These are phyloP conservation scores for Schwanniomyces vanrijiae DNA, from an alignment of 805 yeast species.

Conservation along the genomic window DNA sequence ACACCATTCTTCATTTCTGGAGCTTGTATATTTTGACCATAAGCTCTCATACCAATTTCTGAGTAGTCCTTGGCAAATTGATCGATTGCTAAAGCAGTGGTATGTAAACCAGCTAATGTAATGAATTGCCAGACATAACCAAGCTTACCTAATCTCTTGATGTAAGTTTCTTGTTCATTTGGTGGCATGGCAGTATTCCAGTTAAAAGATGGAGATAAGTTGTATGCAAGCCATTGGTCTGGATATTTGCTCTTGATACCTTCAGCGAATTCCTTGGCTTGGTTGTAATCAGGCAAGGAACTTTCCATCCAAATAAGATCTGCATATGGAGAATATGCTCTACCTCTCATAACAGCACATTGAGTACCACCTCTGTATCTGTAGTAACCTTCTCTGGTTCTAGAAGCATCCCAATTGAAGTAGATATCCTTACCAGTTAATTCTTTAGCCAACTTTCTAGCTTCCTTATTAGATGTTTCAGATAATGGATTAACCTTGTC, in stretches of 20 bases:
- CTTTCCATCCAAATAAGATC: slow-evolving; percentile 99
- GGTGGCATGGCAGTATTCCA: slow-evolving; percentile 94
- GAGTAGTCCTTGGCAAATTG: slow-evolving; percentile 78
- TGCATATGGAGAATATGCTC: slow-evolving; percentile 92
- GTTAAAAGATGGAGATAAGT: slow-evolving; percentile 95
- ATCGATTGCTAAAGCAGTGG: slow-evolving; percentile 90
- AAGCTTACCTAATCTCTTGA: slow-evolving; percentile 77
- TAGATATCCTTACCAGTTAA: slow-evolving; percentile 78
- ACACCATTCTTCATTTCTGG: slow-evolving; percentile 86
- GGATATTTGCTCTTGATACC: slow-evolving; percentile 84
- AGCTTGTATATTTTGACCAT: slow-evolving; percentile 83
- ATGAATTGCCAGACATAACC: slow-evolving; percentile 98
- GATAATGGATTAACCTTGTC: slow-evolving; percentile 72
- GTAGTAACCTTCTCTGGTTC: slow-evolving; percentile 97
- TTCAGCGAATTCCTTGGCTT: slow-evolving; percentile 91
- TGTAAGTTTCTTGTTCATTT: slow-evolving; percentile 87
- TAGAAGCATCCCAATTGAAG: slow-evolving; percentile 94
- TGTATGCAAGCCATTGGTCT: slow-evolving; percentile 94
- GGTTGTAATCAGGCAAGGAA: slow-evolving; percentile 87
- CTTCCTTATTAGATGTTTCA: slow-evolving; percentile 75
- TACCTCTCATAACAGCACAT: slow-evolving; percentile 95
- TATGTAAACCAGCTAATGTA: slow-evolving; percentile 95
- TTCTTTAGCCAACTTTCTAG: slow-evolving; percentile 70
- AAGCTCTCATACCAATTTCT: slow-evolving; percentile 90
- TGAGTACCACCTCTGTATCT: slow-evolving; percentile 95